Conservation (phyloP, 1,284 basidiomycete species). For the Sporisorium sorghi region DNA sequence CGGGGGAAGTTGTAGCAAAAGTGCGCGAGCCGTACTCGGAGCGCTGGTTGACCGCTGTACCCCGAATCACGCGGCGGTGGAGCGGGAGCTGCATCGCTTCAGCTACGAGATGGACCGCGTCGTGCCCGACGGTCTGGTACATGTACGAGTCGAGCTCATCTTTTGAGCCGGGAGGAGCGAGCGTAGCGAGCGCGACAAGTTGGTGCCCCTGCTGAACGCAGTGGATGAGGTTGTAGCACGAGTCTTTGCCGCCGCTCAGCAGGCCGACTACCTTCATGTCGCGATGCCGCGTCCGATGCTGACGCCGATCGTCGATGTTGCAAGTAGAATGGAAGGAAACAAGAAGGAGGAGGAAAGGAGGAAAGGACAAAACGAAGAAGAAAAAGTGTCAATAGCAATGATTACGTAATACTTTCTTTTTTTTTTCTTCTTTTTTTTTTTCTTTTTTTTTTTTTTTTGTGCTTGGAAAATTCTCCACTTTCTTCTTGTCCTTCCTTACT, state of each 20-base stretch:
- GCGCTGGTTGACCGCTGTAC: conserved; percentile 82
- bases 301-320: not conserved
- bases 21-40: conserved; percentile 82
- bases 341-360: not conserved
- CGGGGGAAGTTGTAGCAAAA: conserved; percentile 33
- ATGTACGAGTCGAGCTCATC: conserved; percentile 99
- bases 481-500: not conserved
- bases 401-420: conserved; percentile 24
- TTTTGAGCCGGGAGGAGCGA: conserved; percentile 83
- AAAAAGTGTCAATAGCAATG: conserved; percentile 9
- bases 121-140: conserved; percentile 97
- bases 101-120: conserved; percentile 88
- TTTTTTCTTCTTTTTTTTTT: conserved; percentile 1
- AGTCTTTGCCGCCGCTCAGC: conserved; percentile 97
- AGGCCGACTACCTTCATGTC: conserved; percentile 94
- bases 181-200: conserved; percentile 87
- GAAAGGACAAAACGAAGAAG: not conserved
- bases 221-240: conserved; percentile 94
- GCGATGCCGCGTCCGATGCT: not conserved
- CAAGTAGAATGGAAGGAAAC: not conserved
- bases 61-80: conserved; percentile 82
- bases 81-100: conserved; percentile 86
- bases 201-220: conserved; percentile 87
- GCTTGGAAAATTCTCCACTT: not conserved
- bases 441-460: conserved; percentile 41